Percentiles rank a stretch among this genome's conserved stretches.
Conservation (phyloP, 108 stramenopile species). For the Pseudonitzschia pungens region DNA sequence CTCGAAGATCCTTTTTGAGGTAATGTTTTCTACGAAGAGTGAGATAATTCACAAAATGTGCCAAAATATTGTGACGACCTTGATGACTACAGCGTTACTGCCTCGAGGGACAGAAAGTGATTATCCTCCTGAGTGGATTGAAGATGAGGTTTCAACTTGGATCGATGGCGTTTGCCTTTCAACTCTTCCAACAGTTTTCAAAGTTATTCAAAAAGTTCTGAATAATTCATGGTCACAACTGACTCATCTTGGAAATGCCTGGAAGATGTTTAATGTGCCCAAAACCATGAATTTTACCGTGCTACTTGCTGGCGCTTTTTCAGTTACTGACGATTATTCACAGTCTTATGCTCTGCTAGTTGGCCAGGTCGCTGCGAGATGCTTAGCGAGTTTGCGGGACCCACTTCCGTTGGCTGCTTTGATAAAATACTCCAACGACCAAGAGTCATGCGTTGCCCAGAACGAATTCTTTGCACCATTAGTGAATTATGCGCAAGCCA, state of each 20-base stretch:
- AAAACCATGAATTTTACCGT: slow-evolving; percentile 7
- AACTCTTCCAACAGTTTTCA: slow-evolving; percentile 18
- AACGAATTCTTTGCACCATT: neutral
- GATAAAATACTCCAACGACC: neutral
- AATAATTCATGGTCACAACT: slow-evolving; percentile 9
- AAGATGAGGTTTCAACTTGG: slow-evolving; percentile 37
- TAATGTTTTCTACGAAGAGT: slow-evolving; percentile 28
- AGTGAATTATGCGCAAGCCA: neutral
- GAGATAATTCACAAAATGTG: neutral
- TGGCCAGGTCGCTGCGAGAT: slow-evolving; percentile 24
- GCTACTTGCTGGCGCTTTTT: slow-evolving; percentile 25
- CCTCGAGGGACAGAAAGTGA: slow-evolving; percentile 6
- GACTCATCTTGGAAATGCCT: slow-evolving; percentile 7
- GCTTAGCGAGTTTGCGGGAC: slow-evolving; percentile 25
- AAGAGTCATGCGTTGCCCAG: slow-evolving; percentile 2
- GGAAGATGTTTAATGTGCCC: neutral
- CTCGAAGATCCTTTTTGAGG: slow-evolving; percentile 25
- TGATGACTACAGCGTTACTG: slow-evolving; percentile 10
- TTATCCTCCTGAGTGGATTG: slow-evolving; percentile 3
- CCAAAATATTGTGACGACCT: slow-evolving; percentile 3
- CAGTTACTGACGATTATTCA: neutral
- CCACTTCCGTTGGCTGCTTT: slow-evolving; percentile 30
- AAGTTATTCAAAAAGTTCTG: neutral
- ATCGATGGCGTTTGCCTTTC: slow-evolving; percentile 27
- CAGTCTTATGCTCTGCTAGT: slow-evolving; percentile 3